These are phyloP conservation scores for Lachnum nothofagi DNA, from an alignment of 2,329 filamentous ascomycete genomes.

Conservation along the genomic window DNA sequence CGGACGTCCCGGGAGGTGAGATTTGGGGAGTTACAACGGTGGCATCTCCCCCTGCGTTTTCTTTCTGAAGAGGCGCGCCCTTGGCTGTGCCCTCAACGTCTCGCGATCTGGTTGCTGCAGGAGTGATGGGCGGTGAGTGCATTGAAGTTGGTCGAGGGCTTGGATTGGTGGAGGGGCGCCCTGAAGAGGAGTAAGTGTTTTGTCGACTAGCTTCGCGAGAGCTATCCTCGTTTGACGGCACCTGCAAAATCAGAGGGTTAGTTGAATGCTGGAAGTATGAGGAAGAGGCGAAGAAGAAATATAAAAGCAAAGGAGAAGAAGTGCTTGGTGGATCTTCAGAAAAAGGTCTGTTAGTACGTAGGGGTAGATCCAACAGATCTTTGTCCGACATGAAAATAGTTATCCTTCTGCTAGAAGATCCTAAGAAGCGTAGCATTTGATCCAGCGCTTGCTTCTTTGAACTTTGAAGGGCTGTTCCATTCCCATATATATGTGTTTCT, in stretches of 20 bases:
- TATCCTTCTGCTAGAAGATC: too few relatives aligned
- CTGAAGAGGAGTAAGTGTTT: slow-evolving; percentile 60
- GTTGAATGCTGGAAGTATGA: slow-evolving; percentile 7
- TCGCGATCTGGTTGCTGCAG: slow-evolving; percentile 65
- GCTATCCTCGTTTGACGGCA: slow-evolving; percentile 53
- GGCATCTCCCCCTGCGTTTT: slow-evolving; percentile 36
- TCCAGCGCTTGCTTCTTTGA: background rate
- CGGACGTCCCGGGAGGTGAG: slow-evolving; percentile 52
- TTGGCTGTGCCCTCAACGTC: slow-evolving; percentile 39
- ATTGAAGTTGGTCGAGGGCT: slow-evolving; percentile 66
- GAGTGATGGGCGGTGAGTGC: slow-evolving; percentile 85
- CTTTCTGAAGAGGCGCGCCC: slow-evolving; percentile 33
- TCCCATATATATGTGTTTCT: too few relatives aligned
- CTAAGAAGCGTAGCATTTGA: too few relatives aligned
- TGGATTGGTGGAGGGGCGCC: slow-evolving; percentile 59
- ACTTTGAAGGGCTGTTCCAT: background rate
- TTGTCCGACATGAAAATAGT: slow-evolving; percentile 6
- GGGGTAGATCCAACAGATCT: slow-evolving; percentile 9
- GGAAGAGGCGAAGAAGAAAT: slow-evolving; percentile 12
- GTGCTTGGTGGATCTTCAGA: slow-evolving; percentile 13
- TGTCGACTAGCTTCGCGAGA: slow-evolving; percentile 58
- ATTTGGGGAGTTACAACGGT: slow-evolving; percentile 64
- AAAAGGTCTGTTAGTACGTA: background rate
- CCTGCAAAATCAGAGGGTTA: slow-evolving; percentile 37
- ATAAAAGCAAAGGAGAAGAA: slow-evolving; percentile 14